phyloP scores from a whole-genome alignment of 2,329 filamentous ascomycete genomes.

The Salinomyces thailandicus region DNA sequence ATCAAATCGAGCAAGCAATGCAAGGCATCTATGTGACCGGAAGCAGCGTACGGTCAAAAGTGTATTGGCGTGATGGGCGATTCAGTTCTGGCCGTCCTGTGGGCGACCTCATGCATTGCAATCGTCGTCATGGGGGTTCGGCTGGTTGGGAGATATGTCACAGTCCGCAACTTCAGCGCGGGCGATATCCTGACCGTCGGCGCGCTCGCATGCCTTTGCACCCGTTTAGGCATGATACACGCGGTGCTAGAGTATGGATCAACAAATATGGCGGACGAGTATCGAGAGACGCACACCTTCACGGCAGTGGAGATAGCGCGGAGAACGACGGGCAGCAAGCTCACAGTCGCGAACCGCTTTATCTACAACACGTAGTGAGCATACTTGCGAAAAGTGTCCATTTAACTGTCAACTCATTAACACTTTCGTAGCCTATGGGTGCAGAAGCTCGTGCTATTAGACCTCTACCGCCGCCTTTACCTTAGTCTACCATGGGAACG shows the following conservation, averaged over 20 bases:
- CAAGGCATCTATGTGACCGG: too few species aligned
- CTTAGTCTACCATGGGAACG: neutral
- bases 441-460: neutral
- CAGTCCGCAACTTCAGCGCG: neutral
- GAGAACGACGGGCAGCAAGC: neutral
- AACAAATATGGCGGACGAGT: neutral
- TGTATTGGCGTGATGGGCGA: neutral
- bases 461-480: neutral
- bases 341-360: neutral
- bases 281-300: neutral
- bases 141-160: neutral
- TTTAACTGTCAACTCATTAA: too few species aligned
- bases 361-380: neutral
- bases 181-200: neutral
- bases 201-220: neutral
- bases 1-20: too few species aligned
- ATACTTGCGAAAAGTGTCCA: too few species aligned
- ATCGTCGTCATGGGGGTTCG: neutral
- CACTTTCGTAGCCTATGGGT: too few species aligned
- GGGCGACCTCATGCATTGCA: neutral
- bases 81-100: neutral
- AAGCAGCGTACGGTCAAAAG: too few species aligned
- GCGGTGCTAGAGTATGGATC: neutral
- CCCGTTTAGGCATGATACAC: neutral
- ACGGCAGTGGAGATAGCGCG: neutral